Base-by-base conservation (phyloP, 2,329 filamentous ascomycete species). In the Chaetomiaceae sp. region DNA sequence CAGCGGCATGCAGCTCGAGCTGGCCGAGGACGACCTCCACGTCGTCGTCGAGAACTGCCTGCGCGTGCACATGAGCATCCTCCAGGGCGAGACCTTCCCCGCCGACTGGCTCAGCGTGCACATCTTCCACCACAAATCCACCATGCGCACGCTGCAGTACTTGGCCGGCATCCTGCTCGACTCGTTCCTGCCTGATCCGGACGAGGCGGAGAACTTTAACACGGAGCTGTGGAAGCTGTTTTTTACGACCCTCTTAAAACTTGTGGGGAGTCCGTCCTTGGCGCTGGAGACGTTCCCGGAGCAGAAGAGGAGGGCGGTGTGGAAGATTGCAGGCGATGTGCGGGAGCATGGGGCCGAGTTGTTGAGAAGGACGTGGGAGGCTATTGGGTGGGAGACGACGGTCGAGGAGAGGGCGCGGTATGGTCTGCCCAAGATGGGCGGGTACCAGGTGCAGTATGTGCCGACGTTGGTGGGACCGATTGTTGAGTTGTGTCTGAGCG, bases 241-340 rank as follows among this genome's bases (percentile, higher is more conserved):
- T 73, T 96, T 99, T 67, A 87, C 85, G 17, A 92, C 91, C 0
- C 75, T 99, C 27, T 78, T 99, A 25, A 91, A 89, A 65, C 84
- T 97, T 3, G 89, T 99, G 3, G 89, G 89, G 5, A 96, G 91
- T 64, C 85, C 91, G 33, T 89, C 87, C 0, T 79, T 99, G 19
- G 91, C 94, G 0, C 79, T 99, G 34, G 94, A 99, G 68, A 96
- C 91, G 0, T 97, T 96, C 66, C 91, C 94, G 0, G 95, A 99
- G 69, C 94, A 99, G 72, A 99, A 97, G 73, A 80, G 94, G 42
- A 79, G 94, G 51, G 92, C 94, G 1, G 92, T 97, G 1, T 99
- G 95, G 94, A 99, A 97, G 73, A 96, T 99, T 66, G 94, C 92
- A 4, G 94, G 94, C 6, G 95, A 99, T 71, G 90, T 99, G 47